A percentile compares a stretch with the other conserved stretches of the same genome.
Conservation (phyloP, 2,329 filamentous ascomycete genomes). For the Zarea fungicola region DNA sequence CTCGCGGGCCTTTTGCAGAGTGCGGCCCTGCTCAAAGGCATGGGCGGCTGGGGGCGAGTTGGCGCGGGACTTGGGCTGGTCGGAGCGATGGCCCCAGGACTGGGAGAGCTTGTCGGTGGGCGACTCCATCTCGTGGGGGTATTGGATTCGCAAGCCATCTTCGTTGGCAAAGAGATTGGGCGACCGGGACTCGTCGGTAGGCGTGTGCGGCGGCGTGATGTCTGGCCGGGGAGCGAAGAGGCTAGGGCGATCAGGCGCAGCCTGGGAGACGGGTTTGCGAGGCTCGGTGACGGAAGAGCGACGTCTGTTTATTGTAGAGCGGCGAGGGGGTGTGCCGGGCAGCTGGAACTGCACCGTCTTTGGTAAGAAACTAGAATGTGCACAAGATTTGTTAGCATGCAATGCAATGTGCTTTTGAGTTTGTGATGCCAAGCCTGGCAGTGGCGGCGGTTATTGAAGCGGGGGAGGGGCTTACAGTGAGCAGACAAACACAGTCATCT, state of each 20-base stretch:
- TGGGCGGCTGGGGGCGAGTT: constrained; percentile 69
- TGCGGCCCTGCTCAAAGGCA: constrained; percentile 63
- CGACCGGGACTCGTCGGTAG: constrained; percentile 40
- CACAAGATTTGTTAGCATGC: neutral
- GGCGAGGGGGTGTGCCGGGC: constrained; percentile 45
- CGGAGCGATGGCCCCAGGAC: constrained; percentile 68
- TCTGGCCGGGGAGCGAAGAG: constrained; percentile 45
- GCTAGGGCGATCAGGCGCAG: constrained; percentile 41
- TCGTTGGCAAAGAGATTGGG: constrained; percentile 53
- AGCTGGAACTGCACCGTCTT: constrained; percentile 87
- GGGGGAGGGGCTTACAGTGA: constrained; percentile 29
- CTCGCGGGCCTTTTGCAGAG: constrained; percentile 51
- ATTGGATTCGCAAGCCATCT: constrained; percentile 53
- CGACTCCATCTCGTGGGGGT: constrained; percentile 48
- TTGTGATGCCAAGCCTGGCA: too few species aligned
- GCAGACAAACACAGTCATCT: constrained; percentile 37
- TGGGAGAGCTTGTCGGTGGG: constrained; percentile 71
- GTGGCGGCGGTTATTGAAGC: neutral
- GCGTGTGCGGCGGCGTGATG: constrained; percentile 52
- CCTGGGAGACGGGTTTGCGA: constrained; percentile 21
- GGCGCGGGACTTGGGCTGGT: constrained; percentile 74
- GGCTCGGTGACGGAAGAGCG: constrained; percentile 24
- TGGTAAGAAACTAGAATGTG: constrained; percentile 68
- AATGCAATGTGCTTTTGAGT: neutral
- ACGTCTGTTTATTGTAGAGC: constrained; percentile 27